These are phyloP conservation scores for Vigna unguiculata DNA, from an alignment of 306 rosid species.

Conservation along the genomic window DNA sequence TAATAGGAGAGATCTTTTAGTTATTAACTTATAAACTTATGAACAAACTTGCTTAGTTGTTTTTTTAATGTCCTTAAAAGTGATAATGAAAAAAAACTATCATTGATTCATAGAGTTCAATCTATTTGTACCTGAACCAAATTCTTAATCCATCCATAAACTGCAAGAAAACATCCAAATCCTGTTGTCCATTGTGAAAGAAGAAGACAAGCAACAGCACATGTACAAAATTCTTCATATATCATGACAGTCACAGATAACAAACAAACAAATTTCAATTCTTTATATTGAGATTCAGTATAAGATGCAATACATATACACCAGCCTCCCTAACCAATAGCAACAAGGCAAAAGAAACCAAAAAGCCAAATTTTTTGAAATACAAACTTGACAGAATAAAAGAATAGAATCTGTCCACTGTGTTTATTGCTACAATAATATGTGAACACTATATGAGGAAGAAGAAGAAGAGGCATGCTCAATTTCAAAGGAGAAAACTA, in stretches of 20 bases:
- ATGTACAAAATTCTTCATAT: constrained; percentile 13
- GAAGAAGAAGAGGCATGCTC: constrained; percentile 55
- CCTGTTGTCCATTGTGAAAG: not conserved
- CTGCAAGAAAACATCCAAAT: too few relatives aligned
- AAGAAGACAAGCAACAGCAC: not conserved
- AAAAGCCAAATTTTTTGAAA: constrained; percentile 48
- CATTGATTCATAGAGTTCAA: too few relatives aligned
- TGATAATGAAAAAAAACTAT: too few relatives aligned
- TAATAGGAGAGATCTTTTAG: too few relatives aligned
- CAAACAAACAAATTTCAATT: constrained; percentile 69
- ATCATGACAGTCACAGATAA: constrained; percentile 34
- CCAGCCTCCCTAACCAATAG: constrained; percentile 57
- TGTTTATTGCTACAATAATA: constrained; percentile 57
- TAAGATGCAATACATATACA: constrained; percentile 75
- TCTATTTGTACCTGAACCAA: too few relatives aligned
- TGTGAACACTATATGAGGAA: constrained; percentile 62
- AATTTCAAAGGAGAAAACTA: constrained; percentile 46
- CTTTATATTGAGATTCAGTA: constrained; percentile 58
- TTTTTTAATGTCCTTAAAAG: too few relatives aligned
- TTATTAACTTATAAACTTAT: too few relatives aligned
- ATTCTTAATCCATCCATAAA: too few relatives aligned
- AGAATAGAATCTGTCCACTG: constrained; percentile 68
- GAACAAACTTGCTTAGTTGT: too few relatives aligned
- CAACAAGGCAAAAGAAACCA: constrained; percentile 29
- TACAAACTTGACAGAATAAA: constrained; percentile 67